Evolutionary conservation across 2,329 filamentous ascomycete species (phyloP), one percentile per base, ranked within the genome.

Genomic region (Sclerotinia borealis): DNA sequence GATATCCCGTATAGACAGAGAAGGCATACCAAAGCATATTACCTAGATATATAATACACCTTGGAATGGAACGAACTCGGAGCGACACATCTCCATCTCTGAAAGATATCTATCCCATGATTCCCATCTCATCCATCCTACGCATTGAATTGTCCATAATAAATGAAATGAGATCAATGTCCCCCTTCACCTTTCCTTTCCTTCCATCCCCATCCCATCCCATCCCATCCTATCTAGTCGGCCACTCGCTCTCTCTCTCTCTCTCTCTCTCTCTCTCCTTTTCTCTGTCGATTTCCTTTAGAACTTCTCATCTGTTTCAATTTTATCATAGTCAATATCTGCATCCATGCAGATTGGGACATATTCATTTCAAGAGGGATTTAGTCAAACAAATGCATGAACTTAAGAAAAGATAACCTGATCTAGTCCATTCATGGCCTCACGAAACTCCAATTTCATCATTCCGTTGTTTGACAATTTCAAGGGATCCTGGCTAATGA

Each of bases 391-490:
- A 34, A 45, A 29, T 62, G 50, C 59, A 47, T 62, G 36, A 47
- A 36, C 22, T 56, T 49, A 37, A 39, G 47, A 19, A n/a, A 54
- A 52, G 31, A 47, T 31, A n/a, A n/a, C n/a, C n/a, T n/a, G n/a
- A 43, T 61, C 39, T 54, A 45, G 50, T 54, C n/a, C 37, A 52
- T 45, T 55, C 48, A 54, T 9, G 37, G 22, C 47, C 56, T 59
- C 41, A 47, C 25, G 47, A 60, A 29, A 10, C 25, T 52, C 19
- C 17, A n/a, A 43, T 51, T 50, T 34, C 39, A 52, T 41, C 43
- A 27, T 54, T 39, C 62, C 55, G 48, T 48, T 52, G 62, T 64
- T 64, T 64, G 55, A 60, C 15, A 59, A 37, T 52, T 60, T 52
- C 62, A 60, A 25, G 62, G 62, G 55, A 55, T 52, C 61, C 56